phyloP scores from a whole-genome alignment of 78 protist species.

The Emiliania huxleyi region DNA sequence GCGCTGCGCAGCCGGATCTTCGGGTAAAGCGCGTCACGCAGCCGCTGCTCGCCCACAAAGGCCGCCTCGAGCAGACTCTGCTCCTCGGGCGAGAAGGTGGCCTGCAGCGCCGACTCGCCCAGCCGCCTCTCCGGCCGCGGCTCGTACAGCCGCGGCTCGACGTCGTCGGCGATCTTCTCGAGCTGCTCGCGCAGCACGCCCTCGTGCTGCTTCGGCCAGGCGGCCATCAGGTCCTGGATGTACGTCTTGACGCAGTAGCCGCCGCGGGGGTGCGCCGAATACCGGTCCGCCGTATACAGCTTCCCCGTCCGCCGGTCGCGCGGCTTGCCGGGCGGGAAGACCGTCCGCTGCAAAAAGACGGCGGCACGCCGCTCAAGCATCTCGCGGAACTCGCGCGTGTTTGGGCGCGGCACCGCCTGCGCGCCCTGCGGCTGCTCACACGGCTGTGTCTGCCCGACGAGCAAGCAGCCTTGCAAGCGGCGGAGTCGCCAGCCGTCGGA shows the following conservation, averaged over 20 bases:
- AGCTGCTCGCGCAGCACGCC: background rate
- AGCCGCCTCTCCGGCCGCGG: background rate
- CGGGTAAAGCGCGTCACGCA: background rate
- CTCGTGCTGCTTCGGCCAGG: background rate
- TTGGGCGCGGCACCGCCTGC: background rate
- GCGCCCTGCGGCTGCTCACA: background rate
- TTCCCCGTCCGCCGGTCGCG: too few species aligned
- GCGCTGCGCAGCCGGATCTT: background rate
- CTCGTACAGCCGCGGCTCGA: background rate
- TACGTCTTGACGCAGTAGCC: background rate
- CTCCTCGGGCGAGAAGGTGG: background rate
- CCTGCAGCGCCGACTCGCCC: background rate
- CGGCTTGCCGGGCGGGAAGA: too few species aligned
- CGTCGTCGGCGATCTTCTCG: background rate
- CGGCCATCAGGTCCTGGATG: background rate
- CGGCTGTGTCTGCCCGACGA: background rate
- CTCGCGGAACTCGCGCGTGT: background rate
- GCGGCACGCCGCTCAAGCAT: background rate
- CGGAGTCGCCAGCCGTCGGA: background rate
- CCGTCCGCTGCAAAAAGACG: background rate
- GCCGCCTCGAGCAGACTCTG: background rate
- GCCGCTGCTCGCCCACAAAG: background rate
- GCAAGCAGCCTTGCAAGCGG: background rate
- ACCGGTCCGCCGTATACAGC: too few species aligned
- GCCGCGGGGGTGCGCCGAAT: background rate